phyloP scores from a whole-genome alignment of 225 moss, liverwort and hornwort genomes.

The Pseudisothecium myosuroides region DNA sequence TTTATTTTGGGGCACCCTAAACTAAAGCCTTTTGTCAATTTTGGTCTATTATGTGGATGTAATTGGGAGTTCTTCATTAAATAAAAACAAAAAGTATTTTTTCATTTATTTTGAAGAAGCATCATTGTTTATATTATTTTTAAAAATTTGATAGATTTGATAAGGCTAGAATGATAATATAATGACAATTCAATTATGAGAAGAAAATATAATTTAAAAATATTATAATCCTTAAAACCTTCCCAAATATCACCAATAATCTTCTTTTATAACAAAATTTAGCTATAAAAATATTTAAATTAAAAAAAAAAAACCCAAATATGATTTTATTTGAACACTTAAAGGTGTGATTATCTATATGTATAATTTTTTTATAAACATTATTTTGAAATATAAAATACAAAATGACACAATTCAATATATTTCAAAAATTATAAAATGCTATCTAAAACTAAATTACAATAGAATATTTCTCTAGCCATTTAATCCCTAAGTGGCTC shows the following conservation, averaged over 20 bases:
- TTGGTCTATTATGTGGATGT: not conserved
- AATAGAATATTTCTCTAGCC: not conserved
- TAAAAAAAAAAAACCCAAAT: too few species aligned
- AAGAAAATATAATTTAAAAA: not conserved
- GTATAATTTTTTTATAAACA: not conserved
- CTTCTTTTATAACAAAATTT: too few species aligned
- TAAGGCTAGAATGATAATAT: not conserved
- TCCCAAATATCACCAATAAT: not conserved
- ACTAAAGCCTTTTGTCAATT: not conserved
- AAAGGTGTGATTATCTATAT: too few species aligned
- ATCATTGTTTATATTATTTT: not conserved
- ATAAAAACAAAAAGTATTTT: not conserved
- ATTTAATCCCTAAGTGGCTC: not conserved
- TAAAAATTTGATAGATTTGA: not conserved
- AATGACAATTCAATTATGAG: not conserved
- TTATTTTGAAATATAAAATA: not conserved
- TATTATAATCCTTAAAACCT: not conserved
- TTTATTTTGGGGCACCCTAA: not conserved
- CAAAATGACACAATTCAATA: too few species aligned
- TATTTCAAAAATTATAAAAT: too few species aligned
- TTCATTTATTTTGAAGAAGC: not conserved
- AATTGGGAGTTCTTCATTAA: not conserved
- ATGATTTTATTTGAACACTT: too few species aligned
- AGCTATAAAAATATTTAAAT: not conserved
- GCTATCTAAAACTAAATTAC: not conserved